Base-by-base conservation (phyloP, 208 protist genomes). In the Wallacemonas collosoma region DNA sequence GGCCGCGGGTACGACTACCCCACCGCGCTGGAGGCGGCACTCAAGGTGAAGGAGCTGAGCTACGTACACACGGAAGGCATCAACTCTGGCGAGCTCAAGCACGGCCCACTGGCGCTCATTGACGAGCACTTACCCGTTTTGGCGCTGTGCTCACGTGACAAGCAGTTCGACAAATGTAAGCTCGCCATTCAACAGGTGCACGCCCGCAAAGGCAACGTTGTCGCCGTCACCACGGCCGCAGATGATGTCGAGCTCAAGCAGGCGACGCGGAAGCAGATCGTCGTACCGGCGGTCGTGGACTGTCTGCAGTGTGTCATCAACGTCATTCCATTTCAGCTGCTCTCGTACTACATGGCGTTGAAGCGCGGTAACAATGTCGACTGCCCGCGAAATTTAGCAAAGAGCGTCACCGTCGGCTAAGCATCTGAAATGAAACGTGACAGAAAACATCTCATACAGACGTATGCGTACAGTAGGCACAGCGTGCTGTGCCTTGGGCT, bases 51-150 rank as follows among this genome's bases (percentile, higher is more conserved):
- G 80, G 98, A 99, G 85, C 78, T 99, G 50, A 95, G 88, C 11
- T 99, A 99, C 85, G 90, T 99, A 26, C 97, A 99, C 78, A 94
- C 97, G 4, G 98, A 99, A 76, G 98, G 97, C 55, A 98, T 99
- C 66, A 87, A 96, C 64, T 87, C 88, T 1, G 98, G 98, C 6
- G 98, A 99, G 68, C 86, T 99, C 8, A 99, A 99, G 86, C 98
- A 99, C 72, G 98, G 98, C 8, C 97, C 98, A 11, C 90, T 99
- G 14, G 98, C 98, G 36, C 83, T 99, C 4, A 93, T 99, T 45
- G 97, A 99, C 57, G 87, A 93, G 65, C 75, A 89, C 15, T 91
- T 98, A 41, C 86, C 94, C 6, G 91, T 99, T 12, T 83, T 99
- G 57, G 84, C 98, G 15, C 84, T 99, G 41, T 95, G 87, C 77